Evolutionary conservation across 345 rosid genomes (phyloP), one percentile per base, ranked within the genome.

Genomic region (Carallia pectinifolia): DNA sequence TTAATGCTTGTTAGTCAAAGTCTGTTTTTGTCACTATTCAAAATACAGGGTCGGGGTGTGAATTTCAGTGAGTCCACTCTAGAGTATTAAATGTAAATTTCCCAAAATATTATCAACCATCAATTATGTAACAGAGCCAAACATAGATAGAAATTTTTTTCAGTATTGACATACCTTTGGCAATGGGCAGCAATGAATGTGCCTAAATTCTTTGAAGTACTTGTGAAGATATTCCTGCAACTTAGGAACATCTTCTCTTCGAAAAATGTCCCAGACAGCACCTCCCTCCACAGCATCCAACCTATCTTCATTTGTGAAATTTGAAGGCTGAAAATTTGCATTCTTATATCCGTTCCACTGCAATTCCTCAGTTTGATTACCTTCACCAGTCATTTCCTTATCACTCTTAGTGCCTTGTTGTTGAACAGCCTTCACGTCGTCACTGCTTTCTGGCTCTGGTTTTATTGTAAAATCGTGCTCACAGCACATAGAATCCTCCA

Each of bases 201-300:
- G 92, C 74, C 97, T 80, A 79, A 93, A 93, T 78, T 93, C 97
- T 53, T 72, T 84, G 74, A 81, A 78, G 78, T 93, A 92, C 76
- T 77, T 85, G 47, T 61, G 56, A 54, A 89, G 88, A 80, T 85
- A 93, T 17, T 76, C 77, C 80, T 84, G 77, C 76, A 93, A 77
- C 80, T 84, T 90, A 23, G 86, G 79, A 66, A 81, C 88, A 82
- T 88, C 93, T 80, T 89, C 73, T 76, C 90, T 84, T 59, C 86
- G 86, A 74, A 88, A 90, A 73, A 90, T 88, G 75, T 89, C 90
- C 95, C 97, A 90, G 6, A 87, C 69, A 55, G 97, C 96, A 47
- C 91, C 91, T n/a, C 85, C 89, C 55, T 82, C 87, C 29, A 56
- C 37, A 44, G 44, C 77, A 17, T 78, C 77, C 29, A 52, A 16